These are phyloP conservation scores for Hordeum vulgare DNA, from an alignment of 176 grass and related monocot species.

Conservation along the genomic window MorexV3_pseudomolecules_assembly NC_058521.1:523800948-523801447, in stretches of 20 bases:
- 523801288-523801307: conserved; percentile 63
- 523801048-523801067: background rate
- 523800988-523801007: background rate
- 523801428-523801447: background rate
- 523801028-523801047: background rate
- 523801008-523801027: background rate
- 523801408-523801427: background rate
- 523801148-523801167: background rate
- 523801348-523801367: conserved; percentile 95
- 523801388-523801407: conserved; percentile 17
- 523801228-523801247: conserved; percentile 57
- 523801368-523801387: conserved; percentile 34
- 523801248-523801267: conserved; percentile 86
- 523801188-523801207: conserved; percentile 22
- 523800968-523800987: background rate
- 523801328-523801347: conserved; percentile 83
- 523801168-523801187: background rate
- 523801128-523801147: background rate
- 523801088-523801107: background rate
- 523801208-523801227: conserved; percentile 50
- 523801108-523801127: background rate
- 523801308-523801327: conserved; percentile 72
- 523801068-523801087: background rate
- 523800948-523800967: background rate
- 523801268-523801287: conserved; percentile 73